Percentiles rank a stretch among this genome's conserved stretches.
Evolutionary conservation across 2,329 filamentous ascomycete genomes (phyloP).

Genomic region (Calonectria hongkongensis): DNA sequence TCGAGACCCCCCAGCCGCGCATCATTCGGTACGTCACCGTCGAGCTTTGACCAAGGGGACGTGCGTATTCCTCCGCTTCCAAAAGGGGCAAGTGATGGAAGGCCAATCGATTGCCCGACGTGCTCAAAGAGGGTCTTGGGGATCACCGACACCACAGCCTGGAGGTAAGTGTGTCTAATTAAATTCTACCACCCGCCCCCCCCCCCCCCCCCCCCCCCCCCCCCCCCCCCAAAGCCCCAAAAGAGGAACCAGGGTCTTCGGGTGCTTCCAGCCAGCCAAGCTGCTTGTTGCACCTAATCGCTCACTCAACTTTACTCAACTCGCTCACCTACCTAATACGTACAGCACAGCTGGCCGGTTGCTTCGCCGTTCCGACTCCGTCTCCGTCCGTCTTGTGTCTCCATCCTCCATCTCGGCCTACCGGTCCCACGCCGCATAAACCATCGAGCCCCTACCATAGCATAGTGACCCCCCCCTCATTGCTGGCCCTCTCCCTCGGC

Average conservation of each 20-base stretch:
- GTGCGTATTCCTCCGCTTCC: slow-evolving; percentile 27
- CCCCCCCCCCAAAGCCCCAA: neutral
- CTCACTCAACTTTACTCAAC: slow-evolving; percentile 20
- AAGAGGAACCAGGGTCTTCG: slow-evolving; percentile 17
- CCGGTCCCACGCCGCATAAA: slow-evolving; percentile 25
- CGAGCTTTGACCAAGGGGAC: slow-evolving; percentile 21
- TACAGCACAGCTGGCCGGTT: slow-evolving; percentile 6
- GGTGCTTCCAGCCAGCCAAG: slow-evolving; percentile 24
- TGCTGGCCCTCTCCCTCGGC: slow-evolving; percentile 8
- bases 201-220: slow-evolving; percentile 6
- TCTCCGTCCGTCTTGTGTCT: slow-evolving; percentile 25
- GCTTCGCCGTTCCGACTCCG: slow-evolving; percentile 23
- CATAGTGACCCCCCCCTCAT: slow-evolving; percentile 11
- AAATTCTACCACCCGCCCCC: neutral
- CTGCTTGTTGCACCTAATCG: slow-evolving; percentile 18
- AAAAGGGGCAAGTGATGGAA: slow-evolving; percentile 17
- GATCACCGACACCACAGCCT: neutral
- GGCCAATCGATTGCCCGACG: slow-evolving; percentile 16
- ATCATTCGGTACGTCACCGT: slow-evolving; percentile 21
- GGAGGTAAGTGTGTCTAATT: slow-evolving; percentile 14
- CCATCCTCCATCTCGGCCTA: slow-evolving; percentile 13
- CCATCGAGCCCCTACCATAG: slow-evolving; percentile 26
- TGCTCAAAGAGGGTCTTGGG: slow-evolving; percentile 13
- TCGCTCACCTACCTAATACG: slow-evolving; percentile 32
- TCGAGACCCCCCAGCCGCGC: slow-evolving; percentile 22